Percentiles rank a stretch among this genome's conserved stretches.
phyloP scores from a whole-genome alignment of 176 grass and related monocot species.

The Bothriochloa decipiens region DNA sequence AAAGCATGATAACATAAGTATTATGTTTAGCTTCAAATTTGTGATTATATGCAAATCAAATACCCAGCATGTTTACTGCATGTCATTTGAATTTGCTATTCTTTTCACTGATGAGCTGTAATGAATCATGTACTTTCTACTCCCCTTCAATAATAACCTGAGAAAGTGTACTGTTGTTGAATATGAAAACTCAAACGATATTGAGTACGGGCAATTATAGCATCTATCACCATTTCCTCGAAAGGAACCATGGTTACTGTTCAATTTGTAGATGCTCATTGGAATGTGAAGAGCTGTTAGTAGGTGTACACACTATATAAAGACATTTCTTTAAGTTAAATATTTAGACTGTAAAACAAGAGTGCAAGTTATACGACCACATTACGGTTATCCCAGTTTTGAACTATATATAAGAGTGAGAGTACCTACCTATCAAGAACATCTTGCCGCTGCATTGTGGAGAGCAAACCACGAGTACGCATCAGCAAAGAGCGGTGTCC shows the following conservation, averaged over 20 bases:
- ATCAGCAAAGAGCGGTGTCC: conserved; percentile 83
- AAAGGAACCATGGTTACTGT: neutral
- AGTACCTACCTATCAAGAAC: conserved; percentile 78
- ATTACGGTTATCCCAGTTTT: neutral
- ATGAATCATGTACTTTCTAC: neutral
- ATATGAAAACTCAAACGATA: neutral
- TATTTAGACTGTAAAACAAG: neutral
- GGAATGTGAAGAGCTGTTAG: neutral
- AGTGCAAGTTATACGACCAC: neutral
- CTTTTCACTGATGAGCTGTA: neutral
- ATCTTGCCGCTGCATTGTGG: conserved; percentile 78
- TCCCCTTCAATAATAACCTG: neutral
- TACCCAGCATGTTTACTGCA: neutral
- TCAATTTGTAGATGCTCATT: neutral
- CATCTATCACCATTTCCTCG: neutral
- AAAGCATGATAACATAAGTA: neutral
- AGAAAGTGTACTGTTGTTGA: neutral
- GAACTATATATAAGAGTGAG: neutral
- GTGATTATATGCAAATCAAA: conserved; percentile 5
- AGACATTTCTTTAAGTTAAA: neutral
- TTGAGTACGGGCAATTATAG: neutral
- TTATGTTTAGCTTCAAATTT: neutral
- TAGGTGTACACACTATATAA: neutral
- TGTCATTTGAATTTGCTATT: neutral
- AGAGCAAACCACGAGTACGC: conserved; percentile 77